Percentiles rank a stretch among this genome's conserved stretches.
Conservation (phyloP, 2,329 filamentous ascomycete species). For the Fusarium sp. region DNA sequence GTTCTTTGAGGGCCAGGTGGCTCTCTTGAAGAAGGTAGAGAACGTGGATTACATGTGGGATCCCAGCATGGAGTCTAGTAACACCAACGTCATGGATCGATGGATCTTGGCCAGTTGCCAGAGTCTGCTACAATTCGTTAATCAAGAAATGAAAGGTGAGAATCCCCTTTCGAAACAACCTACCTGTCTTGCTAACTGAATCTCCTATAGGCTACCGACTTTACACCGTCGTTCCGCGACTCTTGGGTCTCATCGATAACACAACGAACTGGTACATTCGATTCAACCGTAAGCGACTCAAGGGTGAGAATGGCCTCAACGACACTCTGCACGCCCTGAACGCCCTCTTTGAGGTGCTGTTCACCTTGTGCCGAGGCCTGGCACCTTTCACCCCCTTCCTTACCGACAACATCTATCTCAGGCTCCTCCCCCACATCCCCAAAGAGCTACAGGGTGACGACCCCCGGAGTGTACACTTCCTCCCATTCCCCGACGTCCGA, state of each 20-base stretch:
- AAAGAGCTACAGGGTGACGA: slow-evolving; percentile 79
- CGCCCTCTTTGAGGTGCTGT: slow-evolving; percentile 93
- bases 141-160: slow-evolving; percentile 89
- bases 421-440: slow-evolving; percentile 86
- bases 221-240: slow-evolving; percentile 91
- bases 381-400: slow-evolving; percentile 97
- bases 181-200: slow-evolving; percentile 12
- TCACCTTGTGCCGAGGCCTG: slow-evolving; percentile 87
- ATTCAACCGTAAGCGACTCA: slow-evolving; percentile 91
- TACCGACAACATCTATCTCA: slow-evolving; percentile 93
- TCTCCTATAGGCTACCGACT: slow-evolving; percentile 73
- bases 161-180: slow-evolving; percentile 25
- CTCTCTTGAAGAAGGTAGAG: slow-evolving; percentile 88
- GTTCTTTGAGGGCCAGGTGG: slow-evolving; percentile 93
- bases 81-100: slow-evolving; percentile 94
- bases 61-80: slow-evolving; percentile 80
- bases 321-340: slow-evolving; percentile 94
- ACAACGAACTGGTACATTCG: slow-evolving; percentile 99
- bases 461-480: slow-evolving; percentile 90
- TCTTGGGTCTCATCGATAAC: slow-evolving; percentile 90
- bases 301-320: slow-evolving; percentile 88
- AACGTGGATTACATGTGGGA: slow-evolving; percentile 85
- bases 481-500: slow-evolving; percentile 89
- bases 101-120: slow-evolving; percentile 97
- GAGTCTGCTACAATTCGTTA: slow-evolving; percentile 91